Conservation (phyloP, 169 alveolate genomes). For the Besnoitia besnoiti region DNA sequence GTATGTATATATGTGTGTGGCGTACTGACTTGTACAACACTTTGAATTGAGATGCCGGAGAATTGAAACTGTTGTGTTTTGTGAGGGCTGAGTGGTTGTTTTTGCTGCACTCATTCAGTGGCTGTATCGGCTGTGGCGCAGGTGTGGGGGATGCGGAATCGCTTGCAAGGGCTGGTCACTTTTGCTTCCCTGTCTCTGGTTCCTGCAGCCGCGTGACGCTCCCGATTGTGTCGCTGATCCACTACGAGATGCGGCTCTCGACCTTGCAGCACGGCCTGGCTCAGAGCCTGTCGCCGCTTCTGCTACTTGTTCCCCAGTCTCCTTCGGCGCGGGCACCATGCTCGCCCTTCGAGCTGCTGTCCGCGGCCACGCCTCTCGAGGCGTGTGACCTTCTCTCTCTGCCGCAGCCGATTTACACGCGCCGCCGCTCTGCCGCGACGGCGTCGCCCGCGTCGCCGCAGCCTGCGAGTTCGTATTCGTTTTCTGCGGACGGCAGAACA, state of each 20-base stretch:
- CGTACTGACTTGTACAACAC: too few relatives aligned
- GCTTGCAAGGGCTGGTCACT: too few relatives aligned
- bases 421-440: neutral
- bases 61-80: too few relatives aligned
- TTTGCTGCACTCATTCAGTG: too few relatives aligned
- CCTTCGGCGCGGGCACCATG: neutral
- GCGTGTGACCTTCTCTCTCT: neutral
- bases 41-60: too few relatives aligned
- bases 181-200: slow-evolving; percentile 4
- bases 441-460: too few relatives aligned
- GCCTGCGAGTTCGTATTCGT: too few relatives aligned
- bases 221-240: slow-evolving; percentile 4
- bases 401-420: slow-evolving; percentile 10
- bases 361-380: neutral
- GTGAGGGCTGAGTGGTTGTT: too few relatives aligned
- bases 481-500: too few relatives aligned
- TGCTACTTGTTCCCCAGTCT: neutral
- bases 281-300: neutral
- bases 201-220: slow-evolving; percentile 12
- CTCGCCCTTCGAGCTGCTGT: neutral
- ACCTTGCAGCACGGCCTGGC: neutral
- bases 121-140: too few relatives aligned
- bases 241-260: slow-evolving; percentile 3
- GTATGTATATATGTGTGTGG: neutral
- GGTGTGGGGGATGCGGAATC: too few relatives aligned